Evolutionary conservation across 129 eudicot genomes (phyloP).

Genomic region (Erigeron canadensis): DNA sequence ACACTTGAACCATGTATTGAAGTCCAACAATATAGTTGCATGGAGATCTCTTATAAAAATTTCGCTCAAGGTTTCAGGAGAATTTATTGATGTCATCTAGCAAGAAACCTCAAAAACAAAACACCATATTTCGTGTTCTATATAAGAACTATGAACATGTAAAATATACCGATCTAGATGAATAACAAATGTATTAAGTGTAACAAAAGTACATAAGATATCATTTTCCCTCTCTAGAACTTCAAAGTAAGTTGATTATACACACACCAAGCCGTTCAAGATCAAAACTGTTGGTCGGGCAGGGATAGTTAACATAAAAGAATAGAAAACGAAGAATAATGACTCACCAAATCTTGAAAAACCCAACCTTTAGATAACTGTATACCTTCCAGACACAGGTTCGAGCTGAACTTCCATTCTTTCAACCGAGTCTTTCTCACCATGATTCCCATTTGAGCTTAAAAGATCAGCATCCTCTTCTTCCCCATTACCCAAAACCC

Average conservation of each 20-base stretch:
- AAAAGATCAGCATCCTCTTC: slow-evolving; percentile 85
- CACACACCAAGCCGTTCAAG: slow-evolving; percentile 32
- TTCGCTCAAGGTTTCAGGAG: not conserved
- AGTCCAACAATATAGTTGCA: not conserved
- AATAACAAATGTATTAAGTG: slow-evolving; percentile 27
- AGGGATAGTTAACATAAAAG: slow-evolving; percentile 26
- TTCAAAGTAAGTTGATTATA: slow-evolving; percentile 16
- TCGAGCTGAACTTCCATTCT: slow-evolving; percentile 87
- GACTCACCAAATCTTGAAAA: slow-evolving; percentile 11
- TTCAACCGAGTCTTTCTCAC: slow-evolving; percentile 57
- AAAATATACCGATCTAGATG: slow-evolving; percentile 23
- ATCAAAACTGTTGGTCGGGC: slow-evolving; percentile 34
- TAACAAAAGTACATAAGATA: slow-evolving; percentile 23
- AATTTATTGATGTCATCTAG: not conserved
- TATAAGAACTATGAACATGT: not conserved
- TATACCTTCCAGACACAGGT: slow-evolving; percentile 48
- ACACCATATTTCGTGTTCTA: not conserved
- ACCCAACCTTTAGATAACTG: slow-evolving; percentile 21
- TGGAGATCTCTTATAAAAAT: not conserved
- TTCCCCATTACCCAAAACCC: slow-evolving; percentile 88
- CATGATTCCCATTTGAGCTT: slow-evolving; percentile 41
- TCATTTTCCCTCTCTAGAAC: slow-evolving; percentile 14
- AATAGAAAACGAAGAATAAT: not conserved
- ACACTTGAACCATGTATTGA: no score
- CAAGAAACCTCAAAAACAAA: slow-evolving; percentile 7